These are phyloP conservation scores for Rhizomucor pusillus DNA, from an alignment of 371 early-diverging fungal genomes.

Conservation along the genomic window DNA sequence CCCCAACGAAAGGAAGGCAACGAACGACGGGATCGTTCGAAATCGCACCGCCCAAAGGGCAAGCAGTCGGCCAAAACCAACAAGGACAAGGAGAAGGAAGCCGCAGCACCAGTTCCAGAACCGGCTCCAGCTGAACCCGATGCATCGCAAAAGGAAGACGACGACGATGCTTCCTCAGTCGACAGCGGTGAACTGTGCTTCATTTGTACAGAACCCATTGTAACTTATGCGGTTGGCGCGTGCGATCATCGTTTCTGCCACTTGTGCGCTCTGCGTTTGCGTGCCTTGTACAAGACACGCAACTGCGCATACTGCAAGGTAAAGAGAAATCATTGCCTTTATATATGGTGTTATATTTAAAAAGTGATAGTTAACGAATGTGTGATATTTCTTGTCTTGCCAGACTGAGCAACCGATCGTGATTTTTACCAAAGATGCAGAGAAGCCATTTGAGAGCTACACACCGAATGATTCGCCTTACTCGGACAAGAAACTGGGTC, in stretches of 20 bases:
- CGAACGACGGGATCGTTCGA: not conserved
- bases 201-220: slow-evolving; percentile 88
- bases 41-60: not conserved
- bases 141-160: slow-evolving; percentile 1
- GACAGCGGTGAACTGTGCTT: slow-evolving; percentile 65
- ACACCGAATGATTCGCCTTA: slow-evolving; percentile 42
- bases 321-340: slow-evolving; percentile 3
- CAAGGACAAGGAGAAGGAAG: slow-evolving; percentile 1
- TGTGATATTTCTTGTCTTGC: not conserved
- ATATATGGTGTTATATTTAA: not conserved
- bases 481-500: slow-evolving; percentile 63
- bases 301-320: slow-evolving; percentile 93
- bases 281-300: slow-evolving; percentile 82
- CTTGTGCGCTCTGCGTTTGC: slow-evolving; percentile 81
- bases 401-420: slow-evolving; percentile 71
- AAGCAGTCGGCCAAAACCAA: not conserved
- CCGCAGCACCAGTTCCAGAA: not conserved
- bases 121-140: not conserved
- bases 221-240: slow-evolving; percentile 78
- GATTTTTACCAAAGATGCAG: slow-evolving; percentile 67
- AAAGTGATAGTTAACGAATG: not conserved
- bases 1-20: not conserved
- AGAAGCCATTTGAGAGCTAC: slow-evolving; percentile 56
- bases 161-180: slow-evolving; percentile 12
- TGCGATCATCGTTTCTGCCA: slow-evolving; percentile 94